Percentiles rank a stretch among this genome's conserved stretches.
These are phyloP conservation scores for Eryngium alpinum DNA, from an alignment of 140 eudicot genomes.

Conservation along the genomic window DNA sequence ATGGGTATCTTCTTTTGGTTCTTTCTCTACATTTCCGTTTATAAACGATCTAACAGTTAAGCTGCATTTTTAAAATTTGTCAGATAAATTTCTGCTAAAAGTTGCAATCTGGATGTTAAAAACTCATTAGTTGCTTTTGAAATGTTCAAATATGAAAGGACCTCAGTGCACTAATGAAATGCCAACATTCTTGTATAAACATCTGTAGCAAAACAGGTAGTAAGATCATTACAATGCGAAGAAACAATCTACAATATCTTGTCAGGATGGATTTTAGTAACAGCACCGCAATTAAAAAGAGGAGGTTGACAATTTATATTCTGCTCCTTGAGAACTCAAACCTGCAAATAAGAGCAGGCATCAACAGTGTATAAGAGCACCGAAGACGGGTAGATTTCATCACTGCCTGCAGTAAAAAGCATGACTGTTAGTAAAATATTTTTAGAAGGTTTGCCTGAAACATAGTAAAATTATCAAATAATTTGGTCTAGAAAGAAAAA, in stretches of 20 bases:
- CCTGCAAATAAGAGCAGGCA: background rate
- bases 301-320: too few relatives aligned
- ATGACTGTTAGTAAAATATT: background rate
- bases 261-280: too few relatives aligned
- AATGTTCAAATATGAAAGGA: too few relatives aligned
- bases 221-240: slow-evolving; percentile 3
- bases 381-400: slow-evolving; percentile 98
- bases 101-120: background rate
- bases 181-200: background rate
- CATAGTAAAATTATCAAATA: background rate
- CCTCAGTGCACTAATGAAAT: background rate
- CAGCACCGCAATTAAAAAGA: background rate
- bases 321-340: background rate
- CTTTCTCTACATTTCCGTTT: too few relatives aligned
- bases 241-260: too few relatives aligned
- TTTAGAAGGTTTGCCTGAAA: background rate
- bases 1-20: background rate
- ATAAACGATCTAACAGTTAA: too few relatives aligned
- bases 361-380: too few relatives aligned
- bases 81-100: too few relatives aligned
- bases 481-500: background rate
- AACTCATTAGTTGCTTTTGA: background rate
- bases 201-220: background rate
- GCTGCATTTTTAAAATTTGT: too few relatives aligned
- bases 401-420: slow-evolving; percentile 48